A percentile compares a stretch with the other conserved stretches of the same genome.
phyloP scores from a whole-genome alignment of 1,284 basidiomycete genomes.

The Crepidotus sp. region DNA sequence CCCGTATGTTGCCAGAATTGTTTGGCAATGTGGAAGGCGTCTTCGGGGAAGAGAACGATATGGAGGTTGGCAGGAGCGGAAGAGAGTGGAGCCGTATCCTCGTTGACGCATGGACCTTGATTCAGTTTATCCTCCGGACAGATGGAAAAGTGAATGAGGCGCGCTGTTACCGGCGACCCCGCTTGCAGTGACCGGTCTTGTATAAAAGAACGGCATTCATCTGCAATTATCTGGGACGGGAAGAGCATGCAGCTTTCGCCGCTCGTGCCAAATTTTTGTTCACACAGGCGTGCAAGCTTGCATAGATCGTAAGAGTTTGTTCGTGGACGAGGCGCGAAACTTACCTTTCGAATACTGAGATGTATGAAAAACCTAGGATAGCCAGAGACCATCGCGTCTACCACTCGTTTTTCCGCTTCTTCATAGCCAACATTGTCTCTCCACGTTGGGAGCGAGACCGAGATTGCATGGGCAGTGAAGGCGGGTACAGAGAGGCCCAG shows the following conservation, averaged over 20 bases:
- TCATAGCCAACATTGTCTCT: constrained; percentile 91
- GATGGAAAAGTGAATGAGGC: constrained; percentile 70
- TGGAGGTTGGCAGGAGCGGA: constrained; percentile 34
- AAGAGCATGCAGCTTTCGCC: constrained; percentile 75
- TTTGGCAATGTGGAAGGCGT: constrained; percentile 68
- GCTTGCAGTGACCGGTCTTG: constrained; percentile 38
- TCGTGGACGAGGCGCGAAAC: constrained; percentile 20
- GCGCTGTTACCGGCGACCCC: constrained; percentile 40
- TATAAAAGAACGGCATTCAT: constrained; percentile 72
- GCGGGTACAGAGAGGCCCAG: constrained; percentile 56
- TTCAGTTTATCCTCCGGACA: constrained; percentile 44
- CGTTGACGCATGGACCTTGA: constrained; percentile 22
- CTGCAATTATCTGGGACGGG: constrained; percentile 64
- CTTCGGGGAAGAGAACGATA: constrained; percentile 31
- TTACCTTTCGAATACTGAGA: constrained; percentile 77
- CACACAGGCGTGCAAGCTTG: constrained; percentile 71
- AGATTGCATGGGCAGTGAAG: constrained; percentile 83
- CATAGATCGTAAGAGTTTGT: background rate
- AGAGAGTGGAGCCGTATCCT: constrained; percentile 21
- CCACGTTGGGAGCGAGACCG: constrained; percentile 96
- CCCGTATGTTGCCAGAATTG: constrained; percentile 30
- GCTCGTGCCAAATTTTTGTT: constrained; percentile 64
- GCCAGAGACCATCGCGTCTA: constrained; percentile 82
- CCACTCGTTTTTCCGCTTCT: constrained; percentile 79
- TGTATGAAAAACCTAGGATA: constrained; percentile 98